These are phyloP conservation scores for Cnidoscolus chayamansa DNA, from an alignment of 441 rosid genomes.

Conservation along the genomic window DNA sequence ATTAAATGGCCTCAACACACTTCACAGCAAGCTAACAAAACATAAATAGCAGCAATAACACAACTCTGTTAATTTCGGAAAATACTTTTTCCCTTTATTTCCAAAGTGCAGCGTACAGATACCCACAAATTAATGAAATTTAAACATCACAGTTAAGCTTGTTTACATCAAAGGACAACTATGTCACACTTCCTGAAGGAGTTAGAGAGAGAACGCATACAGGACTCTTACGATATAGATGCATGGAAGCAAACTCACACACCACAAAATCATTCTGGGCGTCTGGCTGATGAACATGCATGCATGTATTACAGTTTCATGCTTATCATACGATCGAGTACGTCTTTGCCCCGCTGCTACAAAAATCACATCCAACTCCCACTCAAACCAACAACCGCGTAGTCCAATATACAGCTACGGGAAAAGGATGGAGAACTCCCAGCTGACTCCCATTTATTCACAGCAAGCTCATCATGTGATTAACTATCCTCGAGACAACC, in stretches of 20 bases:
- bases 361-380: background rate
- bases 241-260: constrained; percentile 11
- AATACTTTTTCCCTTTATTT: background rate
- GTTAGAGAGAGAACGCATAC: constrained; percentile 7
- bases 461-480: constrained; percentile 9
- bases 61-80: background rate
- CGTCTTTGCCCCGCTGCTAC: background rate
- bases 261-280: constrained; percentile 19
- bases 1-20: too few species aligned
- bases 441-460: constrained; percentile 9
- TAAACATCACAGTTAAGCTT: constrained; percentile 12
- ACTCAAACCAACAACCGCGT: background rate
- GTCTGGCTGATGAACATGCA: constrained; percentile 7
- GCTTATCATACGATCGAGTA: background rate
- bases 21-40: too few species aligned
- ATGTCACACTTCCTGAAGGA: constrained; percentile 6
- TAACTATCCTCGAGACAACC: constrained; percentile 14
- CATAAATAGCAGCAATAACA: background rate
- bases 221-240: constrained; percentile 14
- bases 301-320: background rate
- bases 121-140: constrained; percentile 31
- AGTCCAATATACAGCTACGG: constrained; percentile 10
- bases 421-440: constrained; percentile 11
- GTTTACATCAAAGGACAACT: constrained; percentile 17
- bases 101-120: constrained; percentile 12